These are phyloP conservation scores for Leishmania braziliensis DNA, from an alignment of 208 protist species.

Conservation along the genomic window DNA sequence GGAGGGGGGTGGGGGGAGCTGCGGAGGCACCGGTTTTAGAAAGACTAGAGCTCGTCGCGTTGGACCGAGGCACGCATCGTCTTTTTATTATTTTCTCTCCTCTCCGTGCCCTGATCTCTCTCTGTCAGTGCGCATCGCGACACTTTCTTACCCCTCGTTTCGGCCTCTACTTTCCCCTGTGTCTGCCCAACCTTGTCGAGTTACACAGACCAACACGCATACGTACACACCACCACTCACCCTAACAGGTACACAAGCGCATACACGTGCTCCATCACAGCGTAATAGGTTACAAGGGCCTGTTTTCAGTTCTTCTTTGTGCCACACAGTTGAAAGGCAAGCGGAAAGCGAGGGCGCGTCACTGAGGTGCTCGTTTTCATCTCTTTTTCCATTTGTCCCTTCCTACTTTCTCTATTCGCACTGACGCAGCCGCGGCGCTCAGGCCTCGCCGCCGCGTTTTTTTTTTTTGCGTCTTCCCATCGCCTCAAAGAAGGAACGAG, in stretches of 20 bases:
- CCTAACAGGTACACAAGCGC: conserved; percentile 4
- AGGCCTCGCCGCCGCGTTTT: not conserved
- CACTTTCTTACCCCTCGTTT: not conserved
- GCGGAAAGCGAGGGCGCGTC: not conserved
- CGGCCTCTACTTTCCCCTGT: not conserved
- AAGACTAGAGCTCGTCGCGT: not conserved
- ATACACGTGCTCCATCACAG: not conserved
- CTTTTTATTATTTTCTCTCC: not conserved
- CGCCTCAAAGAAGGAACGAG: not conserved
- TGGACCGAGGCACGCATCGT: not conserved
- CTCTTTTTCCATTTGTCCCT: not conserved
- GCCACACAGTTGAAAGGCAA: not conserved
- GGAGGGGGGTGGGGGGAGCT: not conserved
- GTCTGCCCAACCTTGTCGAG: not conserved
- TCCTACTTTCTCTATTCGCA: not conserved
- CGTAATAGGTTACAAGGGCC: conserved; percentile 9
- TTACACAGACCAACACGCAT: not conserved
- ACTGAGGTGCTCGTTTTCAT: not conserved
- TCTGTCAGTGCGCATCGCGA: not conserved
- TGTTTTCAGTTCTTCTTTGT: conserved; percentile 3
- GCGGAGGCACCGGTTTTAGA: not conserved
- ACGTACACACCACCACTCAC: not conserved
- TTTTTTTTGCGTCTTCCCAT: not conserved
- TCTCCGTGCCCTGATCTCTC: not conserved
- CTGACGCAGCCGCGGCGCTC: not conserved